phyloP scores from a whole-genome alignment of 345 rosid species.

The Bruguiera gymnorhiza region DNA sequence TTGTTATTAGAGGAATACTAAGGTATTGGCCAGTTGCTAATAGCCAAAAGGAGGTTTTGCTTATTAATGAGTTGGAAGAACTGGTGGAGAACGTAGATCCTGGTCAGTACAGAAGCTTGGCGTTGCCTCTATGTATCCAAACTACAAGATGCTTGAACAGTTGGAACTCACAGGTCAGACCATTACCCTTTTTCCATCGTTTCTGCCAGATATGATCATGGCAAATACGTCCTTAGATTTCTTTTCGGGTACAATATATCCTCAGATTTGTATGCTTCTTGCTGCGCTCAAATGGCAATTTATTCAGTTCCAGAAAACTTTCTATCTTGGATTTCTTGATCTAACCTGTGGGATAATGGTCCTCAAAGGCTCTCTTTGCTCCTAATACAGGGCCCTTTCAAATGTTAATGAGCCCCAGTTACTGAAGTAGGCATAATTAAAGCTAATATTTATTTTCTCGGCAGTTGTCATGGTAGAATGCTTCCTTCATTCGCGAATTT shows the following conservation, averaged over 20 bases:
- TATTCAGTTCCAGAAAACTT: too few species aligned
- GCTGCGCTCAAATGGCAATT: too few species aligned
- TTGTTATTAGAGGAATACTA: conserved; percentile 44
- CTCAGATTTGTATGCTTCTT: too few species aligned
- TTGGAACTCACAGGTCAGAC: conserved; percentile 54
- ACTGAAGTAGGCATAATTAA: too few species aligned
- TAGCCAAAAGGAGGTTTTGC: conserved; percentile 50
- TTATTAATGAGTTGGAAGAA: conserved; percentile 57
- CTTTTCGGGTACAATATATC: not conserved
- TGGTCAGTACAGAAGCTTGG: conserved; percentile 50
- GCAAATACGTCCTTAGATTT: not conserved
- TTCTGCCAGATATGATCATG: not conserved
- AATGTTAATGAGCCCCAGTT: too few species aligned
- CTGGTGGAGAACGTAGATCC: conserved; percentile 55
- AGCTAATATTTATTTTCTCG: too few species aligned
- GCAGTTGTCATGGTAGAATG: too few species aligned
- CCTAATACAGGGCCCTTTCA: too few species aligned
- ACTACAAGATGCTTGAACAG: conserved; percentile 50
- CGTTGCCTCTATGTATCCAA: conserved; percentile 44
- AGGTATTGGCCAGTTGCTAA: conserved; percentile 64
- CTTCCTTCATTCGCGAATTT: not conserved
- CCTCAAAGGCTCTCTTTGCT: too few species aligned
- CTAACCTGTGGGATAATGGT: too few species aligned
- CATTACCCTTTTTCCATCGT: not conserved
- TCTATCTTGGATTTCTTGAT: too few species aligned